These are phyloP conservation scores for Fennellomyces sp. DNA, from an alignment of 371 early-diverging fungal genomes.

Conservation along the genomic window DNA sequence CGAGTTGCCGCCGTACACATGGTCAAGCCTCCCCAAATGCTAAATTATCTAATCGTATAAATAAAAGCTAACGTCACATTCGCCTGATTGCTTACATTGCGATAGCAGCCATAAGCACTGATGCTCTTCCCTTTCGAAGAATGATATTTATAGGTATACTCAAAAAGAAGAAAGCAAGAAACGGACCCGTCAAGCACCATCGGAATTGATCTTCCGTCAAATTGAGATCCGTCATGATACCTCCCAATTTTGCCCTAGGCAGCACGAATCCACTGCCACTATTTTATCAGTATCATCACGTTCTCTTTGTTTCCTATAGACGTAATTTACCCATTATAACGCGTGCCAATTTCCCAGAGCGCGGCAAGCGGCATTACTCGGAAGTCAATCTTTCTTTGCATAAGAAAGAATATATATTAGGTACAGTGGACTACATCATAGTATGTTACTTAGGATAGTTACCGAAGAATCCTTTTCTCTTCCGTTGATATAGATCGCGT, in stretches of 20 bases:
- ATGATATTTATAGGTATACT: constrained; percentile 38
- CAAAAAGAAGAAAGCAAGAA: constrained; percentile 25
- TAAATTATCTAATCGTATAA: neutral
- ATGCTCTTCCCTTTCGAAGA: constrained; percentile 24
- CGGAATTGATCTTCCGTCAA: constrained; percentile 24
- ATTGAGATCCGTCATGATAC: constrained; percentile 26
- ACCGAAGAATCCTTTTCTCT: too few species aligned
- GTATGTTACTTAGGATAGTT: too few species aligned
- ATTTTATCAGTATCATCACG: too few species aligned
- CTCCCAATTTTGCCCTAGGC: constrained; percentile 38
- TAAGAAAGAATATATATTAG: too few species aligned
- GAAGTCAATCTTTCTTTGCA: too few species aligned
- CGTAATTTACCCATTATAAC: too few species aligned
- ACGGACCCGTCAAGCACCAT: constrained; percentile 14
- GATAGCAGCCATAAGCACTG: constrained; percentile 9
- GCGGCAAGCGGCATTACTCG: too few species aligned
- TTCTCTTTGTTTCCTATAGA: too few species aligned
- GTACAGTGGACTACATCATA: too few species aligned
- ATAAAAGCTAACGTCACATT: neutral
- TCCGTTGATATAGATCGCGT: too few species aligned
- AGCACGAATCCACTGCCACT: neutral
- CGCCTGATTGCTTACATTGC: constrained; percentile 17
- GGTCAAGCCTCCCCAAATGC: constrained; percentile 28
- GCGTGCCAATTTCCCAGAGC: too few species aligned
- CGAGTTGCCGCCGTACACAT: constrained; percentile 21